Base-by-base conservation (phyloP, 305 asterid genomes). In the Caryopteris hybrid region DNA sequence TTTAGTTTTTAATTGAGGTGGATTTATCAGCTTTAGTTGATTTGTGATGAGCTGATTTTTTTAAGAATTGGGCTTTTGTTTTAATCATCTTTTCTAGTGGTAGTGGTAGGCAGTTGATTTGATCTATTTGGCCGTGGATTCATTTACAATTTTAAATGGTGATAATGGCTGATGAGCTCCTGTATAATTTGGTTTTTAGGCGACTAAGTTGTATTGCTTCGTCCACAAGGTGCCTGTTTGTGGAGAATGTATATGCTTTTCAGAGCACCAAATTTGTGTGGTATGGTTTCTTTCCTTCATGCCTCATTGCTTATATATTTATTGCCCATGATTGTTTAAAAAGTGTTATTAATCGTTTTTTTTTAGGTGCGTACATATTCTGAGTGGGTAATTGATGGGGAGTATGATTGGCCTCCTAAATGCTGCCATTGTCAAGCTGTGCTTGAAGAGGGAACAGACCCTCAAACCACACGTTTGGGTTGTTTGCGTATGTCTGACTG, bases 201-300 rank as follows among this genome's bases (percentile, higher is more conserved):
- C 99, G 53, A 93, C 99, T 9, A 93, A 93, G 75, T 69, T 93
- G 71, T 93, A 90, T 81, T 93, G 99, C 85, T 93, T 93, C 73
- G 97, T 90, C 81, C 99, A 93, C 89, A 93, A 93, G 84, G 94
- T 90, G 69, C 96, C 97, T 8, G 95, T 93, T 63, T 93, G 99
- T 72, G 99, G 96, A 68, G 95, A 93, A 76, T 93, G 99, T 77
- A 85, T 93, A 76, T 93, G 97, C 83, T 87, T 86, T 58, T 87
- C 92, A 3, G 99, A 93, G 82, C 99, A 93, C 74, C 96, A 89
- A 77, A 86, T 87, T 69, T 93, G 99, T 42, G 96, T 88, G 99
- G 99, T 93, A 87, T 51, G 89, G 74, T 74, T 67, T 8, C 48
- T 48, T 3, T 39, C 3, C 48, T 61, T 69, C 51, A 52, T 23